phyloP scores from a whole-genome alignment of 257 asterid species.

The Nicotiana sylvestris region DNA sequence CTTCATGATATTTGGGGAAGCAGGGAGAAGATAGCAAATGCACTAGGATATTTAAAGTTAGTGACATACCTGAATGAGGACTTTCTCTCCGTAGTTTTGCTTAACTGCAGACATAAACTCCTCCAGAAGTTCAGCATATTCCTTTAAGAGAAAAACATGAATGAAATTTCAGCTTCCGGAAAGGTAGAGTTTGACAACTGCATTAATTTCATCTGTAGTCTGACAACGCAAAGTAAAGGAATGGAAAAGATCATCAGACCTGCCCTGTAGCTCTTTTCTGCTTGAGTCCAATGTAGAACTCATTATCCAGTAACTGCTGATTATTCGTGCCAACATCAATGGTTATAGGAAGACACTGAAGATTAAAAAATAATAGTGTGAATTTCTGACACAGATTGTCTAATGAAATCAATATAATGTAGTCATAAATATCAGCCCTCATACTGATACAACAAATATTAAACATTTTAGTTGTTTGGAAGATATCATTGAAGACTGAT shows the following conservation, averaged over 20 bases:
- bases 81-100: conserved; percentile 84
- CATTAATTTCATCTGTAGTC: background rate
- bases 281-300: conserved; percentile 80
- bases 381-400: background rate
- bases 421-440: background rate
- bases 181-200: conserved; percentile 5
- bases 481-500: background rate
- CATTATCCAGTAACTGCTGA: conserved; percentile 66
- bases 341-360: conserved; percentile 85
- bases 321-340: conserved; percentile 93
- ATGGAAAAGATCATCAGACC: conserved; percentile 33
- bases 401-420: background rate
- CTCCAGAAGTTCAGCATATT: conserved; percentile 74
- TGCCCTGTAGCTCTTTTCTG: conserved; percentile 77
- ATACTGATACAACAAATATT: background rate
- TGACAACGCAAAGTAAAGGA: conserved; percentile 5
- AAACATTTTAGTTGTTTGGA: background rate
- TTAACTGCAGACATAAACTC: conserved; percentile 88
- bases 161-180: conserved; percentile 12
- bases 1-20: background rate
- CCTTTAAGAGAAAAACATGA: conserved; percentile 35
- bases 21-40: background rate
- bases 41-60: background rate
- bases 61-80: conserved; percentile 61
- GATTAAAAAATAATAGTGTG: conserved; percentile 9